A percentile compares a stretch with the other conserved stretches of the same genome.
Conservation (phyloP, 306 rosid genomes). For the Trifolium fragiferum region DNA sequence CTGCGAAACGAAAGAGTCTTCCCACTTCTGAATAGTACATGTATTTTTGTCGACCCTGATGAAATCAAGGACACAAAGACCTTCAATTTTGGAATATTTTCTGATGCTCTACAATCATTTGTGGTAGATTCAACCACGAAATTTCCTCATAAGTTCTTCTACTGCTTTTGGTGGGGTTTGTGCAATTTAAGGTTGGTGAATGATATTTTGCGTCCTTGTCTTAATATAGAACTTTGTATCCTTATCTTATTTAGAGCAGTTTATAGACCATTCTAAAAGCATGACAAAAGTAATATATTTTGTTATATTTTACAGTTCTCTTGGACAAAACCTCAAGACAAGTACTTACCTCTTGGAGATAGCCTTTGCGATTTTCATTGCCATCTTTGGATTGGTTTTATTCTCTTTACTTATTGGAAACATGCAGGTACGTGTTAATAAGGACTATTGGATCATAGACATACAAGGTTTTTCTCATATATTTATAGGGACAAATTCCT, state of each 20-base stretch:
- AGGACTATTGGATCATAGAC: constrained; percentile 23
- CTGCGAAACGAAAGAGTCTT: rapidly evolving
- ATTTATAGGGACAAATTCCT: constrained; percentile 1
- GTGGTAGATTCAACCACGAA: constrained; percentile 44
- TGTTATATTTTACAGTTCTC: constrained; percentile 57
- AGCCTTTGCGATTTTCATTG: constrained; percentile 63
- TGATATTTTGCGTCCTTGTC: constrained; percentile 2
- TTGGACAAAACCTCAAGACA: constrained; percentile 85
- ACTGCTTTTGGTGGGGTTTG: constrained; percentile 98
- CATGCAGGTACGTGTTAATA: constrained; percentile 74
- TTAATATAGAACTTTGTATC: constrained; percentile 21
- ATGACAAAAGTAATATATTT: neutral
- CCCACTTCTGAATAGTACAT: constrained; percentile 26
- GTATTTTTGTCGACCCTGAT: constrained; percentile 55
- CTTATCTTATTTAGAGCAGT: neutral
- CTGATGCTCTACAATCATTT: constrained; percentile 59
- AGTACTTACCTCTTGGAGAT: constrained; percentile 67
- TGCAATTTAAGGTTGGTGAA: constrained; percentile 70
- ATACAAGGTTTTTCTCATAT: neutral
- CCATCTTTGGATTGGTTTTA: constrained; percentile 75
- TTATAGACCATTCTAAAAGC: neutral
- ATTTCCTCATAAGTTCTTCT: constrained; percentile 66
- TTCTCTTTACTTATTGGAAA: constrained; percentile 84
- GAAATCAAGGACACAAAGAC: neutral
- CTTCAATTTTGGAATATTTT: constrained; percentile 75